Evolutionary conservation across 2,329 filamentous ascomycete genomes (phyloP), one percentile per base, ranked within the genome.

Genomic region (Myriosclerotinia curreyana): DNA sequence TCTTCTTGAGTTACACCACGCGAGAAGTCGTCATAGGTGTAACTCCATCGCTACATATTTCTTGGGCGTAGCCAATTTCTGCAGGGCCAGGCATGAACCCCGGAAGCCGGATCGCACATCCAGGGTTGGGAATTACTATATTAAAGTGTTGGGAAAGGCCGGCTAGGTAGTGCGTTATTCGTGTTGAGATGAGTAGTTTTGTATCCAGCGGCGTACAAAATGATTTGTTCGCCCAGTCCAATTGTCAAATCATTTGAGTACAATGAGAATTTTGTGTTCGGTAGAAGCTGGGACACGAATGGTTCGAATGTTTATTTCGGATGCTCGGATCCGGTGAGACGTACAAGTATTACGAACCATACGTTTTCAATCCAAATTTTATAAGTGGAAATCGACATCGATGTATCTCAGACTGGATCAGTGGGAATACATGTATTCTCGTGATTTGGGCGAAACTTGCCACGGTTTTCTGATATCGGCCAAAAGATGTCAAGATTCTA

Each of bases 1-100:
- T 25, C 12, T 15, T 38, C n/a, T 46, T 28, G 15, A 6, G 44
- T 38, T 48, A 12, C 8, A 48, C 42, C 8, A 31, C 44, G 25
- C 50, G 11, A 22, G 44, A 55, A 11, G 49, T 54, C 11, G 14
- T 52, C 20, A 62, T 53, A n/a, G 20, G 22, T 44, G 49, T 36
- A 36, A 62, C 38, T 62, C 49, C 14, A 36, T 2, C 14, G 25
- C 20, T 17, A 46, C 48, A 44, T 44, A 22, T 8, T 54, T 42
- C 31, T 22, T 20, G 49, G n/a, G 38, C 49, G 49, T 36, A 54
- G 58, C 48, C 9, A 52, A 42, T 52, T 51, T 52, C 58, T 51
- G 48, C 42, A n/a, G 17, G 36, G 15, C 20, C 22, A 53, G 36
- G 20, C 22, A 60, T 31, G 28, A 44, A 44, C 14, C 28, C 38